phyloP scores from a whole-genome alignment of 192 early-diverging fungal species.

The Backusella tarrabulga region DNA sequence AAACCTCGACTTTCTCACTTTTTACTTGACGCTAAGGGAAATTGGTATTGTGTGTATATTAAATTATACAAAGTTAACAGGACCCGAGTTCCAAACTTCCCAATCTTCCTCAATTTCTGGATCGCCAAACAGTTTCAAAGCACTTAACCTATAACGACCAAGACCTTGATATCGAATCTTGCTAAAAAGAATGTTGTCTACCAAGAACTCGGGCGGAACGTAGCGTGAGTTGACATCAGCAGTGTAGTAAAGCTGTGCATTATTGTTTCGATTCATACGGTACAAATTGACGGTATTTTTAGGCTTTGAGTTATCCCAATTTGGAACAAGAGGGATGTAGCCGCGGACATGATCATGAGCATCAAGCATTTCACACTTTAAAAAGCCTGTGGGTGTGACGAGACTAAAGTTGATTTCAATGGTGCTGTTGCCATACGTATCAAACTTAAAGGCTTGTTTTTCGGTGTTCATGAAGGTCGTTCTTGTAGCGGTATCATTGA shows the following conservation, averaged over 20 bases:
- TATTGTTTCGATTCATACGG: slow-evolving; percentile 6
- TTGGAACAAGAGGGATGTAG: neutral
- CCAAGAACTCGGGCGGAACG: neutral
- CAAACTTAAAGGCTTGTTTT: neutral
- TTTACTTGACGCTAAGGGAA: too few relatives aligned
- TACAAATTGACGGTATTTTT: neutral
- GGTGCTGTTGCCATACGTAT: too few relatives aligned
- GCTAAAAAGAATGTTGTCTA: neutral
- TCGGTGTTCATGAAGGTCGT: neutral
- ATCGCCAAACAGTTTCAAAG: slow-evolving; percentile 34
- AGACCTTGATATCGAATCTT: neutral
- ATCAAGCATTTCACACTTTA: slow-evolving; percentile 22
- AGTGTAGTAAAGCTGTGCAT: neutral
- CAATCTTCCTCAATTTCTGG: slow-evolving; percentile 19
- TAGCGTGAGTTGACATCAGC: neutral
- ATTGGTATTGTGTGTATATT: too few relatives aligned
- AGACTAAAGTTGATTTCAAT: slow-evolving; percentile 1
- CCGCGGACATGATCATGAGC: slow-evolving; percentile 9
- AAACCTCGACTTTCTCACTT: too few relatives aligned
- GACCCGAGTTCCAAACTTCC: slow-evolving; percentile 13
- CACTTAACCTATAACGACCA: slow-evolving; percentile 16
- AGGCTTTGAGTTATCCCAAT: slow-evolving; percentile 3
- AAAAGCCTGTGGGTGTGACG: slow-evolving; percentile 12
- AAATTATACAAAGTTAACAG: slow-evolving; percentile 1
- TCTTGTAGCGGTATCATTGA: neutral